These are phyloP conservation scores for Cryphonectria japonica DNA, from an alignment of 2,329 filamentous ascomycete genomes.

Conservation along the genomic window DNA sequence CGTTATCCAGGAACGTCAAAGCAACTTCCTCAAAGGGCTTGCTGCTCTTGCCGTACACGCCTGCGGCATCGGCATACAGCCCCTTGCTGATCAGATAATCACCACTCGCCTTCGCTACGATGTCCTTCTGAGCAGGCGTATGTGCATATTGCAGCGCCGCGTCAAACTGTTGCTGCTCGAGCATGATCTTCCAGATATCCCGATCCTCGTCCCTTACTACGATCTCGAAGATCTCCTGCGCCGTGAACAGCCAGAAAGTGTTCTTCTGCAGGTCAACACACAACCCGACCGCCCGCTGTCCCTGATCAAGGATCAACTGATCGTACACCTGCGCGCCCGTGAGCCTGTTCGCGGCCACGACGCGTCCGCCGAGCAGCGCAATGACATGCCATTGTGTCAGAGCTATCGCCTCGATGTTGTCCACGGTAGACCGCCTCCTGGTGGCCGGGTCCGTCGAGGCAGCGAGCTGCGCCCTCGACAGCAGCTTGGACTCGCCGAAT, in stretches of 20 bases:
- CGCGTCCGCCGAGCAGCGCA: conserved; percentile 76
- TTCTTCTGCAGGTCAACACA: conserved; percentile 92
- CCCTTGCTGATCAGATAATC: conserved; percentile 84
- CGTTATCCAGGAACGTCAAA: conserved; percentile 84
- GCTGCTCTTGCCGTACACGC: conserved; percentile 90
- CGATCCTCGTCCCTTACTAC: conserved; percentile 87
- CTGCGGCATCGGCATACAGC: conserved; percentile 82
- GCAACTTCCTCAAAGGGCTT: conserved; percentile 98
- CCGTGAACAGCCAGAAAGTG: conserved; percentile 96
- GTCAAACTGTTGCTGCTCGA: conserved; percentile 85
- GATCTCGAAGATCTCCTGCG: conserved; percentile 90
- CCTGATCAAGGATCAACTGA: conserved; percentile 79
- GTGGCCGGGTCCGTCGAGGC: conserved; percentile 67
- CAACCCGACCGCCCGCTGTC: conserved; percentile 80
- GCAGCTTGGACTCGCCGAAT: conserved; percentile 77
- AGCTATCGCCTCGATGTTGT: conserved; percentile 77
- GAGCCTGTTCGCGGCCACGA: conserved; percentile 85
- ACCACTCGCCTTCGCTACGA: conserved; percentile 87
- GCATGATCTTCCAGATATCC: conserved; percentile 93
- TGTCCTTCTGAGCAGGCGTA: conserved; percentile 81
- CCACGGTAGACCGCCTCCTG: conserved; percentile 68
- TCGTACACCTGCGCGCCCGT: conserved; percentile 87
- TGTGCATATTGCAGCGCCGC: conserved; percentile 84
- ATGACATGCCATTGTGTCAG: conserved; percentile 95
- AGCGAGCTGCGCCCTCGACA: conserved; percentile 71